These are phyloP conservation scores for Litsea cubeba DNA, from an alignment of 164 flowering plant genomes.

Conservation along the genomic window DNA sequence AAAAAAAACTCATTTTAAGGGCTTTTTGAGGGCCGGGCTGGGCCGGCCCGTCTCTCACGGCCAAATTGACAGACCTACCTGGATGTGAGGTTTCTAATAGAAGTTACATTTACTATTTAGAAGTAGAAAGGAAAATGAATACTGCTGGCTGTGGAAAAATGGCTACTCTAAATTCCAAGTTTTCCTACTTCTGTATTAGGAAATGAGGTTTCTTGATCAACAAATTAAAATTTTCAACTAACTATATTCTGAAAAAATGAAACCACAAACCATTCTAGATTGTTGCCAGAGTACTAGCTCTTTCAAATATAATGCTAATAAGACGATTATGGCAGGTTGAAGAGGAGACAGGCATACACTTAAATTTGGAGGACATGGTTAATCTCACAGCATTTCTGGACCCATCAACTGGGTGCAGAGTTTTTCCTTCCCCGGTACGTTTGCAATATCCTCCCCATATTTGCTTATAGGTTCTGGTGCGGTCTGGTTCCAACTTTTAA, in stretches of 20 bases:
- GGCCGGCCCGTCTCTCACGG: too few species aligned
- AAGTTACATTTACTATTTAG: too few species aligned
- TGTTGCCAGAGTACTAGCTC: too few species aligned
- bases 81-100: too few species aligned
- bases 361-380: conserved; percentile 62
- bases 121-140: too few species aligned
- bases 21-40: too few species aligned
- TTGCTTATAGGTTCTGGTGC: not conserved
- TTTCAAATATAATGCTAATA: conserved; percentile 5
- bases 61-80: too few species aligned
- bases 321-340: conserved; percentile 59
- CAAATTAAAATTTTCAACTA: too few species aligned
- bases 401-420: conserved; percentile 68
- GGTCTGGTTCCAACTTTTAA: not conserved
- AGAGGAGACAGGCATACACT: conserved; percentile 83
- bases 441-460: not conserved
- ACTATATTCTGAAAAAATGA: not conserved
- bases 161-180: not conserved
- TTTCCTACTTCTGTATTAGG: not conserved
- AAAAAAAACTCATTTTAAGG: too few species aligned
- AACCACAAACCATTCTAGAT: not conserved
- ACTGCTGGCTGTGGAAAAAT: too few species aligned
- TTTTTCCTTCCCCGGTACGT: conserved; percentile 87
- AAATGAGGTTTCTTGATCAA: not conserved
- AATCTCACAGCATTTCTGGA: conserved; percentile 80